A percentile compares a stretch with the other conserved stretches of the same genome.
These are phyloP conservation scores for Penicillium sp. DNA, from an alignment of 2,329 filamentous ascomycete genomes.

Conservation along the genomic window DNA sequence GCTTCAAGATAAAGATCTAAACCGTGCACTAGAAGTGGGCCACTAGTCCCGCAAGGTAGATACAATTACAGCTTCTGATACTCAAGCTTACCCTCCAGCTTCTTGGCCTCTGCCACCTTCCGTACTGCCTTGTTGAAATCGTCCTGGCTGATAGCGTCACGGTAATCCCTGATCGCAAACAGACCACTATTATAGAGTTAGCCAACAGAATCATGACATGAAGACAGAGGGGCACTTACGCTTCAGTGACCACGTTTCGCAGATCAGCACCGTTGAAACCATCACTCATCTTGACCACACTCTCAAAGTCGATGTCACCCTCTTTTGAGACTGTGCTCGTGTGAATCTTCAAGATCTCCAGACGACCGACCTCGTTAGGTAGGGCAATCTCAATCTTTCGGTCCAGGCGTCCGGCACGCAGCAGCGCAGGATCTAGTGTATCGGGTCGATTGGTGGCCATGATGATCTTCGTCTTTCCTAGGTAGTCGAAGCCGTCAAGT, in stretches of 20 bases:
- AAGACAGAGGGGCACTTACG: conserved; percentile 58
- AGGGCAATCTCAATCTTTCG: conserved; percentile 97
- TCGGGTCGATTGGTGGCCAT: conserved; percentile 98
- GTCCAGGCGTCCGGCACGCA: conserved; percentile 85
- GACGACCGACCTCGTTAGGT: conserved; percentile 90
- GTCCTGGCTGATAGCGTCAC: conserved; percentile 94
- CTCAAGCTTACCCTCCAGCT: conserved; percentile 95
- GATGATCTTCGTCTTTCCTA: conserved; percentile 99
- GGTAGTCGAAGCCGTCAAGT: conserved; percentile 97
- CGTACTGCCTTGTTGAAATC: conserved; percentile 99
- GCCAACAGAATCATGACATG: neutral
- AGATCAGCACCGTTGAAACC: conserved; percentile 96
- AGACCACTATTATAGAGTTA: conserved; percentile 61
- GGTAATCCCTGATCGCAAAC: conserved; percentile 97
- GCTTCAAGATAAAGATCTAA: conserved; percentile 12
- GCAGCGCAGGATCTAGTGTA: conserved; percentile 86
- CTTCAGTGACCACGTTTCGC: conserved; percentile 96
- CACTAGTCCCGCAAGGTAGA: conserved; percentile 15
- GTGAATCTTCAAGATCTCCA: conserved; percentile 99
- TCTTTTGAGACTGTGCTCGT: conserved; percentile 79
- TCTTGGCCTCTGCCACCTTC: conserved; percentile 97
- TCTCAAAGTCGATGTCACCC: conserved; percentile 97
- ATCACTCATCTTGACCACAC: conserved; percentile 99
- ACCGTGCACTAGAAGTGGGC: conserved; percentile 7
- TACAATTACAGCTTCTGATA: conserved; percentile 68